These are phyloP conservation scores for Volvox carteri DNA, from an alignment of 163 green algal species.

Conservation along the genomic window DNA sequence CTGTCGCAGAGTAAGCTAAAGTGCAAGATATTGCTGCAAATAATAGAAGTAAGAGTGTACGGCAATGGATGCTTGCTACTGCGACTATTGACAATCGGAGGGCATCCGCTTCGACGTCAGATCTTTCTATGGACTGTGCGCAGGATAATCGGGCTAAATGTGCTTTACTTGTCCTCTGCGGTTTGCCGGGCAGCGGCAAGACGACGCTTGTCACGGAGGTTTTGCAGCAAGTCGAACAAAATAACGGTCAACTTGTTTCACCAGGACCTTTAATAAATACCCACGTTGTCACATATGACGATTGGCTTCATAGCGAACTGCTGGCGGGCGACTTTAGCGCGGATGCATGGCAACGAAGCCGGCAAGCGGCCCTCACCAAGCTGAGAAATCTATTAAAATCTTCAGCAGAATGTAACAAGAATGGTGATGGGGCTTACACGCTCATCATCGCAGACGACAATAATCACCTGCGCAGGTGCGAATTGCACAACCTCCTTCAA, in stretches of 20 bases:
- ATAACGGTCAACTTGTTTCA: not conserved
- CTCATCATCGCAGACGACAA: conserved; percentile 49
- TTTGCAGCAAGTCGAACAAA: not conserved
- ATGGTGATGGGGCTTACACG: not conserved
- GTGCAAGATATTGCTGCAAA: too few relatives aligned
- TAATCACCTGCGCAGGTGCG: conserved; percentile 25
- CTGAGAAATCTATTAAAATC: not conserved
- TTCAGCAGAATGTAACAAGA: too few relatives aligned
- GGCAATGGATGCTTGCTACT: too few relatives aligned
- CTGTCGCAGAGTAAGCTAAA: too few relatives aligned
- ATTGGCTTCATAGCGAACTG: conserved; percentile 11
- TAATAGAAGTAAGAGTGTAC: too few relatives aligned
- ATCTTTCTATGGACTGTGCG: not conserved
- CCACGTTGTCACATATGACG: conserved; percentile 23
- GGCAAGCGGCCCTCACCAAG: not conserved
- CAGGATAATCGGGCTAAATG: not conserved
- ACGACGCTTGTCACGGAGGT: not conserved
- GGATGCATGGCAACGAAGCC: conserved; percentile 17
- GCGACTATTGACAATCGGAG: too few relatives aligned
- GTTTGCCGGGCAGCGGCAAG: conserved; percentile 44
- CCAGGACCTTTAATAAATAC: not conserved
- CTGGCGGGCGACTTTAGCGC: not conserved
- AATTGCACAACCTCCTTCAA: not conserved
- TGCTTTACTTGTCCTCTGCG: conserved; percentile 41
- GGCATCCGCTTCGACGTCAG: too few relatives aligned